A percentile compares a stretch with the other conserved stretches of the same genome.
Conservation (phyloP, 192 early-diverging fungal species). For the Coemansia aciculifera region DNA sequence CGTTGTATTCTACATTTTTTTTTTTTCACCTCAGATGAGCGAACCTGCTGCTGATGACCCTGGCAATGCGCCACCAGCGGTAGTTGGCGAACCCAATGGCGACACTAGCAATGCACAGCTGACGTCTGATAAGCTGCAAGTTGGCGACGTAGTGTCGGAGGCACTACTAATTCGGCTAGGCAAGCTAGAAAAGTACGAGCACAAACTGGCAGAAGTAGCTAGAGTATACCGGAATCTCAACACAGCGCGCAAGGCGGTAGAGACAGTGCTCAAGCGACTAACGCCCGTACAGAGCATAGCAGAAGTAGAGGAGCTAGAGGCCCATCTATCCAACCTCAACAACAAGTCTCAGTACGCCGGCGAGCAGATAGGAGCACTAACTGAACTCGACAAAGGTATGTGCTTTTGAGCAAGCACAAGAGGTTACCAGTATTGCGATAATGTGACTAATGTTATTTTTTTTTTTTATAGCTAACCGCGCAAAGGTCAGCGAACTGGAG, state of each 20-base stretch:
- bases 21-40: conserved; percentile 10
- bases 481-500: conserved; percentile 34
- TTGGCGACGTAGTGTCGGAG: conserved; percentile 35
- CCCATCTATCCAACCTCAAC: conserved; percentile 44
- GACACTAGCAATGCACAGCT: conserved; percentile 6
- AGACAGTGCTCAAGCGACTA: conserved; percentile 37
- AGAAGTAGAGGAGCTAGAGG: conserved; percentile 54
- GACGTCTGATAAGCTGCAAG: conserved; percentile 27
- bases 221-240: conserved; percentile 53
- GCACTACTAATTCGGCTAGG: conserved; percentile 23
- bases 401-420: not conserved
- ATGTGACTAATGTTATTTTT: not conserved
- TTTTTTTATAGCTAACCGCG: conserved; percentile 21
- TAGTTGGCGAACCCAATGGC: conserved; percentile 3
- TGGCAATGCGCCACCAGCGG: not conserved
- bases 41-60: conserved; percentile 2
- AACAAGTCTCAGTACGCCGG: conserved; percentile 47
- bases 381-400: conserved; percentile 41
- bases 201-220: conserved; percentile 51
- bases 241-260: conserved; percentile 46
- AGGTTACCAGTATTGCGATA: not conserved
- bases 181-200: conserved; percentile 53
- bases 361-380: conserved; percentile 52
- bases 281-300: conserved; percentile 55
- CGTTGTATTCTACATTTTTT: not conserved